Conservation (phyloP, 1,284 basidiomycete species). For the Coriolopsis trogii region DNA sequence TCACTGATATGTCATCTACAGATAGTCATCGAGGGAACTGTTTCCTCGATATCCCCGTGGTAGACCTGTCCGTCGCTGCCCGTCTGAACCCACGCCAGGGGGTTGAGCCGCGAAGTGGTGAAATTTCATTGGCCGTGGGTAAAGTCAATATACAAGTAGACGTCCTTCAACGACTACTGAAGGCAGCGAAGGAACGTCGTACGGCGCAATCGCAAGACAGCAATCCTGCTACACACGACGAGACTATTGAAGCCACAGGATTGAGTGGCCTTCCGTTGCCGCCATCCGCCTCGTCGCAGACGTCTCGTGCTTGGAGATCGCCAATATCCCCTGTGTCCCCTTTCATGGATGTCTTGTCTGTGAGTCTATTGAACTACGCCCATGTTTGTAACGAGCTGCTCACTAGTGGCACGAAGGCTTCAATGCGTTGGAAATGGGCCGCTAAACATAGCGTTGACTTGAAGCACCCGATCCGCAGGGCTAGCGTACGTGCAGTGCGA, state of each 20-base stretch:
- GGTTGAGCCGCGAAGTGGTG: conserved; percentile 57
- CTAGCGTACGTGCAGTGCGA: conserved; percentile 7
- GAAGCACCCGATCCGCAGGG: background rate
- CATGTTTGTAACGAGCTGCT: too few relatives aligned
- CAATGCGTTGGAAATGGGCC: conserved; percentile 29
- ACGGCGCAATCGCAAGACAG: too few relatives aligned
- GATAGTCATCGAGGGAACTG: conserved; percentile 25
- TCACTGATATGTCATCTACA: background rate
- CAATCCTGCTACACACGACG: background rate
- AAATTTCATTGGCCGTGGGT: conserved; percentile 48
- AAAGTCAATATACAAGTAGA: conserved; percentile 53
- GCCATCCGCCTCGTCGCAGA: conserved; percentile 36
- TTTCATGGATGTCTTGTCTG: conserved; percentile 48
- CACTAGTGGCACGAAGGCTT: conserved; percentile 27
- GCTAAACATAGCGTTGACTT: conserved; percentile 21
- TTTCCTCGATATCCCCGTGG: conserved; percentile 48
- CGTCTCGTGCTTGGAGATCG: conserved; percentile 24
- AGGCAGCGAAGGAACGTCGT: conserved; percentile 31
- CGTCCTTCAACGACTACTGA: conserved; percentile 42
- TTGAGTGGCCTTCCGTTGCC: conserved; percentile 6
- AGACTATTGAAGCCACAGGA: background rate
- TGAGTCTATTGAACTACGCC: too few relatives aligned
- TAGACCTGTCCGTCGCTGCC: conserved; percentile 50
- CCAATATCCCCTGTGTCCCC: conserved; percentile 36
- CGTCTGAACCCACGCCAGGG: conserved; percentile 61